phyloP scores from a whole-genome alignment of 2,329 filamentous ascomycete species.

The Tolypocladium guangdongense region DNA sequence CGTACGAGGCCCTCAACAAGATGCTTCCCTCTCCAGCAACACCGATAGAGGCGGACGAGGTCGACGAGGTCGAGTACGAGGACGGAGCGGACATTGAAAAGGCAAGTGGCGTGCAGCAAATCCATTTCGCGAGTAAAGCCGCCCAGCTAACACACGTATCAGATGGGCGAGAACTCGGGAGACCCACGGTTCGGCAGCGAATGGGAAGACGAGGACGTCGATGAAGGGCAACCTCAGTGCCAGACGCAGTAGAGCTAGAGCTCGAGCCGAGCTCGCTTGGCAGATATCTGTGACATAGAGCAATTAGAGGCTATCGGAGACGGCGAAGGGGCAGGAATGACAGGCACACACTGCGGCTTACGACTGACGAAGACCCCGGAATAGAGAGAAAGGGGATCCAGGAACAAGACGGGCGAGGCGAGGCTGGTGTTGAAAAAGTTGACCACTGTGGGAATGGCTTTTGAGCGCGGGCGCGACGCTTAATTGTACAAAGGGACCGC shows the following conservation, averaged over 20 bases:
- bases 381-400: neutral
- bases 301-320: neutral
- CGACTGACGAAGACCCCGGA: slow-evolving; percentile 4
- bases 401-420: neutral
- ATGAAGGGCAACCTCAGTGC: slow-evolving; percentile 57
- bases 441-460: neutral
- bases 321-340: neutral
- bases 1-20: slow-evolving; percentile 59
- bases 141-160: slow-evolving; percentile 12
- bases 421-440: neutral
- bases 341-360: slow-evolving; percentile 1
- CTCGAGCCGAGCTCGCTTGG: neutral
- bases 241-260: slow-evolving; percentile 51
- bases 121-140: too few relatives aligned
- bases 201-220: slow-evolving; percentile 64
- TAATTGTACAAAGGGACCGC: neutral
- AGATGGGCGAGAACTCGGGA: slow-evolving; percentile 63
- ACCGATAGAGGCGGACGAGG: slow-evolving; percentile 57
- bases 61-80: slow-evolving; percentile 84
- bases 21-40: slow-evolving; percentile 58
- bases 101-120: slow-evolving; percentile 30
- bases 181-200: slow-evolving; percentile 54
- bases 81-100: slow-evolving; percentile 75
- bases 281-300: neutral
- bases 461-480: neutral